phyloP scores from a whole-genome alignment of 129 eudicot genomes.

The Escallonia rubra region DNA sequence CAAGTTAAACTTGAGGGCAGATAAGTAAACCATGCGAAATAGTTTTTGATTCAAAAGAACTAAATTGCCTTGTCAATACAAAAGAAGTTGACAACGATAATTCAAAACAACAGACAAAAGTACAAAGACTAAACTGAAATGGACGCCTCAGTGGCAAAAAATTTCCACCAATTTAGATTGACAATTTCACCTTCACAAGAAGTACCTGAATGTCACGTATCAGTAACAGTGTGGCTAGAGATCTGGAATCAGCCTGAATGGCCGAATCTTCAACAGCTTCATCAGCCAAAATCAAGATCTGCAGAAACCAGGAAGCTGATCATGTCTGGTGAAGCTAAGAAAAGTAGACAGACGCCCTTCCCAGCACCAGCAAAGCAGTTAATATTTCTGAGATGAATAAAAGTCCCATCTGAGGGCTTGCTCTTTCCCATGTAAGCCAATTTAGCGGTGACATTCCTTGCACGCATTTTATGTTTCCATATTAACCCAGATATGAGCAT shows the following conservation, averaged over 20 bases:
- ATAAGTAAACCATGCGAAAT: not conserved
- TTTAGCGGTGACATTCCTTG: too few relatives aligned
- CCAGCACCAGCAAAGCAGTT: not conserved
- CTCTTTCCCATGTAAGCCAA: too few relatives aligned
- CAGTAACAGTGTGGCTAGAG: slow-evolving; percentile 79
- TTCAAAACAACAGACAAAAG: not conserved
- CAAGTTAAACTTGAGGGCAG: not conserved
- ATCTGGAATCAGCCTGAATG: slow-evolving; percentile 85
- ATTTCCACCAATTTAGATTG: not conserved
- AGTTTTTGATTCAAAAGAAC: too few relatives aligned
- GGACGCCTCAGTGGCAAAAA: not conserved
- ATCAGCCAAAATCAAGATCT: slow-evolving; percentile 90
- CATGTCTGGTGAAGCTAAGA: not conserved
- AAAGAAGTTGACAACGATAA: not conserved
- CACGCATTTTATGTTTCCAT: too few relatives aligned
- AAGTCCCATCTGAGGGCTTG: too few relatives aligned
- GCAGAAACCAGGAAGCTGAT: slow-evolving; percentile 23
- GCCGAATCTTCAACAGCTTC: slow-evolving; percentile 97
- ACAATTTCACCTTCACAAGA: not conserved
- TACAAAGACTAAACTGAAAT: not conserved
- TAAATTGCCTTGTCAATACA: not conserved
- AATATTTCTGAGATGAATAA: not conserved
- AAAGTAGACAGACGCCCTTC: slow-evolving; percentile 7
- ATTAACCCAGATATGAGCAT: too few relatives aligned
- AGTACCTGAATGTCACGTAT: slow-evolving; percentile 90